Base-by-base conservation (phyloP, 2,329 filamentous ascomycete genomes). In the Arthrobotrys megalospora region DNA sequence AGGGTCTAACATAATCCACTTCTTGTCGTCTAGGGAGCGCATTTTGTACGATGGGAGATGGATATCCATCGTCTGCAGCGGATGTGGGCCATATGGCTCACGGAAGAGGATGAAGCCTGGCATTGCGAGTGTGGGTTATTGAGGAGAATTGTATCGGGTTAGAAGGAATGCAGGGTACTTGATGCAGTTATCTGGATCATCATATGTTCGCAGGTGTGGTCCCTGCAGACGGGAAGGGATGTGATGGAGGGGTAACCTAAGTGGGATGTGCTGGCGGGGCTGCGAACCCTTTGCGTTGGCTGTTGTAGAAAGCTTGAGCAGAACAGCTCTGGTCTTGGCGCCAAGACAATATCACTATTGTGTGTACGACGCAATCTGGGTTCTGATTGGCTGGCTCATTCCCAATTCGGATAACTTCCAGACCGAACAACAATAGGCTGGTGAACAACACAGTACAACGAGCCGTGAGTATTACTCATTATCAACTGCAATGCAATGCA, bases 81-180 rank as follows among this genome's bases (percentile, higher is more conserved):
- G 62, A 28, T 78, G 75, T 64, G 75, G 63, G 75, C 75, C 75
- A 48, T 78, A 78, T 14, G 75, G 75, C 75, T 78, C 75, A 69
- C 75, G 75, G 67, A 78, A 78, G 19, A 78, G 67, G 67, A 78
- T 78, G 63, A 78, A 78, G 67, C 75, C 75, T 78, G 75, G 75
- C 75, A 78, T 78, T 41, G 67, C 66, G 73, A 71, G 66, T 43
- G 66, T 24, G 19, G 52, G 52, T 48, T 47, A 67, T 50, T 28
- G 41, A 19, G 36, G n/a, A 43, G 28, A 36, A 38, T 36, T 21
- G 14, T 47, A 34, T 58, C 21, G 66, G 41, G 66, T 28, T 67
- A 66, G 50, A 60, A 32, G 75, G 63, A 64, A 55, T 63, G 47
- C 53, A 55, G 68, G 71, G 52, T 78, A 78, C 75, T 78, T 78